A percentile compares a stretch with the other conserved stretches of the same genome.
These are phyloP conservation scores for Dothistroma septosporum DNA, from an alignment of 2,329 filamentous ascomycete genomes.

Conservation along the genomic window DNA sequence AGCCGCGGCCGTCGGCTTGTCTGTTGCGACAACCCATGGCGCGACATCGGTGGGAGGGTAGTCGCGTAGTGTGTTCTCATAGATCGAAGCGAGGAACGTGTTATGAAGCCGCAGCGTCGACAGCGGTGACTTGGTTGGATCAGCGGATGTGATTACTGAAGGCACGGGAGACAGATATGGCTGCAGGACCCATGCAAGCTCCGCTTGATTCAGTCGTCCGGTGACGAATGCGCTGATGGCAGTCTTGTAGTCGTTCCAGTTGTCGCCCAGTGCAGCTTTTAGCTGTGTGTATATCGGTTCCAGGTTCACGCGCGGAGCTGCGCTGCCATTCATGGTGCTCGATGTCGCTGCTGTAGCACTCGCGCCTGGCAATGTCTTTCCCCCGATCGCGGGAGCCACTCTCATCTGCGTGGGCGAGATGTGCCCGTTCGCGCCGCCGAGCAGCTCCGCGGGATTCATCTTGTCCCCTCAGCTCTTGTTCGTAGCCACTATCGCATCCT, in stretches of 20 bases:
- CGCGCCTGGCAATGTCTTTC: constrained; percentile 45
- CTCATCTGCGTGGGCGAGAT: constrained; percentile 25
- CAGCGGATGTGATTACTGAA: constrained; percentile 30
- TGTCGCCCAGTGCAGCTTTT: constrained; percentile 56
- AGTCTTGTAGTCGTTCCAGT: constrained; percentile 59
- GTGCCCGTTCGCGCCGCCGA: constrained; percentile 24
- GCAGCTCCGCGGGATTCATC: constrained; percentile 36
- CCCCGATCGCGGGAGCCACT: constrained; percentile 24
- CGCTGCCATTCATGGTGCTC: constrained; percentile 4
- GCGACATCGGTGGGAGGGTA: constrained; percentile 57
- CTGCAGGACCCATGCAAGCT: constrained; percentile 55
- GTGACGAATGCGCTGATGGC: constrained; percentile 55
- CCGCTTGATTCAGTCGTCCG: constrained; percentile 57
- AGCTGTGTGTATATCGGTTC: constrained; percentile 60
- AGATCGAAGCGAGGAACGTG: constrained; percentile 56
- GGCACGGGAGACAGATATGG: constrained; percentile 52
- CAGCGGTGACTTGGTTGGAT: constrained; percentile 17
- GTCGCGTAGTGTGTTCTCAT: constrained; percentile 57
- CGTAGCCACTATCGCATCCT: constrained; percentile 17
- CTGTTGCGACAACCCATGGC: constrained; percentile 62
- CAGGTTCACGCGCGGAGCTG: constrained; percentile 52
- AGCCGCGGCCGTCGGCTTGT: constrained; percentile 70
- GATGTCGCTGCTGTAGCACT: constrained; percentile 24
- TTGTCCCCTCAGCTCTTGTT: background rate
- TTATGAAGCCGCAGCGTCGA: constrained; percentile 54